Evolutionary conservation across 2,329 filamentous ascomycete species (phyloP).

Genomic region (Davidsoniella eucalypti): DNA sequence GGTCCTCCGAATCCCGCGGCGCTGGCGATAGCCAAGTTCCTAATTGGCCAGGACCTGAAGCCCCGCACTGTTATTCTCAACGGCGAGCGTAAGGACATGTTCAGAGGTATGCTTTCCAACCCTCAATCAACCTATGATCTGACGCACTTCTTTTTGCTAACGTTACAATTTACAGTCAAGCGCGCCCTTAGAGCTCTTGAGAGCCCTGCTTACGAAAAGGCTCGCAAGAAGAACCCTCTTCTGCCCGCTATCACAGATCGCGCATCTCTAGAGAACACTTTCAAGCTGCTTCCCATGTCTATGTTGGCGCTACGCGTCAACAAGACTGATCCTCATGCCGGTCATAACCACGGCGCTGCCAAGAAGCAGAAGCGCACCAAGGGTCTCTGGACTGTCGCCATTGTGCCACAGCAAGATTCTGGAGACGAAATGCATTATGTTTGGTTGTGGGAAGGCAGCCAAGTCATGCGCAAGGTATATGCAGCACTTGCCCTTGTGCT

Average conservation of each 20-base stretch:
- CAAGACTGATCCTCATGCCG: slow-evolving; percentile 54
- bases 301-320: slow-evolving; percentile 81
- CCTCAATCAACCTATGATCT: not conserved
- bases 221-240: slow-evolving; percentile 72
- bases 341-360: slow-evolving; percentile 45
- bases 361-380: slow-evolving; percentile 81
- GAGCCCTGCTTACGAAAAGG: slow-evolving; percentile 80
- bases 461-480: slow-evolving; percentile 87
- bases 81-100: slow-evolving; percentile 96
- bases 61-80: slow-evolving; percentile 81
- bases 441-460: slow-evolving; percentile 88
- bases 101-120: slow-evolving; percentile 48
- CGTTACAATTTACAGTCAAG: slow-evolving; percentile 49
- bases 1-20: slow-evolving; percentile 80
- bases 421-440: slow-evolving; percentile 82
- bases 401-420: slow-evolving; percentile 90
- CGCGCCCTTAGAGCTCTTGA: slow-evolving; percentile 81
- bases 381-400: slow-evolving; percentile 87
- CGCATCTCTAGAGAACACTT: slow-evolving; percentile 75
- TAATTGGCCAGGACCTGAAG: slow-evolving; percentile 74
- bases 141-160: not conserved
- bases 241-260: slow-evolving; percentile 80
- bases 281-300: slow-evolving; percentile 88
- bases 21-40: slow-evolving; percentile 74
- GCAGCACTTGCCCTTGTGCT: slow-evolving; percentile 64